Evolutionary conservation across 2,329 filamentous ascomycete species (phyloP).

Genomic region (Sarocladiaceae sp.): DNA sequence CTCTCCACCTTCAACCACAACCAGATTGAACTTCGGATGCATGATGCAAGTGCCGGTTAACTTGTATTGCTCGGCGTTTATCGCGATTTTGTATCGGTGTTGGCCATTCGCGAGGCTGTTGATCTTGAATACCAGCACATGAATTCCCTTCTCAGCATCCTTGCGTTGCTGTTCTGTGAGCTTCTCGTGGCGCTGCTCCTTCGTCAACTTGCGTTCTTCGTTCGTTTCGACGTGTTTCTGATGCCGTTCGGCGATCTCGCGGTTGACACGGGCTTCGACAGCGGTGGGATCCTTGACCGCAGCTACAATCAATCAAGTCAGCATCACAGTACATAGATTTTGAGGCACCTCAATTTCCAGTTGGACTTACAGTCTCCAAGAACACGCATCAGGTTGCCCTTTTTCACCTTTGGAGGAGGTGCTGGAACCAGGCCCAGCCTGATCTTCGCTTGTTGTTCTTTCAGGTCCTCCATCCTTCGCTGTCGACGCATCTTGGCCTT

Average conservation of each 20-base stretch:
- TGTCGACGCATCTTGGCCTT: conserved; percentile 88
- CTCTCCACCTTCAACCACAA: conserved; percentile 87
- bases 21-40: conserved; percentile 81
- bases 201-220: conserved; percentile 80
- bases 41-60: conserved; percentile 90
- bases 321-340: not conserved
- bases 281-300: conserved; percentile 94
- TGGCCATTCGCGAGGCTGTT: conserved; percentile 86
- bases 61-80: conserved; percentile 84
- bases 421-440: conserved; percentile 84
- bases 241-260: conserved; percentile 84
- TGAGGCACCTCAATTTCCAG: not conserved
- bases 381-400: conserved; percentile 95
- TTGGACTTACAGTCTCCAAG: conserved; percentile 67
- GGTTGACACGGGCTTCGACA: conserved; percentile 89
- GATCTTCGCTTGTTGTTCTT: conserved; percentile 96
- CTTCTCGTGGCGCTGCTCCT: conserved; percentile 84
- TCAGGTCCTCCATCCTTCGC: conserved; percentile 85
- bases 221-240: conserved; percentile 75
- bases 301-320: conserved; percentile 20
- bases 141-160: conserved; percentile 82
- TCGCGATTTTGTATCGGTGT: conserved; percentile 87
- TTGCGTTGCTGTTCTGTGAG: conserved; percentile 76
- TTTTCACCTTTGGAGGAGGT: conserved; percentile 93
- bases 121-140: conserved; percentile 84